Evolutionary conservation across 768 basidiomycete genomes (phyloP), one percentile per base, ranked within the genome.

Genomic region (Boletus edulis): DNA sequence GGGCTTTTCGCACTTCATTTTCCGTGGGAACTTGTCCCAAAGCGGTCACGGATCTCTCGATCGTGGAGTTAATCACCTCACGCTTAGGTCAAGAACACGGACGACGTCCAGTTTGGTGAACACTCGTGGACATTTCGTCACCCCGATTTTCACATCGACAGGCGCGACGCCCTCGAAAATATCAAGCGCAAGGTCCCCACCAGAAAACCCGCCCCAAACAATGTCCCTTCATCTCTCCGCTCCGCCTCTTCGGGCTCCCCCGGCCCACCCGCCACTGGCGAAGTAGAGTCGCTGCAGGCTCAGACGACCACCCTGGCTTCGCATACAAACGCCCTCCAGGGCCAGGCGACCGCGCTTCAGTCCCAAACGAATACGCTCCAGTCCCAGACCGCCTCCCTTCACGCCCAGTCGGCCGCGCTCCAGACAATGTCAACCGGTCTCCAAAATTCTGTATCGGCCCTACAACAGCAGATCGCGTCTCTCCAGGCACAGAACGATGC

Each of bases 81-180:
- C 12, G 12, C 22, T 44, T n/a, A 77, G 78, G 84, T 94, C 59
- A 95, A 94, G 72, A 92, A 90, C 63, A 85, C 84, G 3, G 93
- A 94, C 59, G 91, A 91, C 62, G 77, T 82, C 67, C 82, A 85
- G 58, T 91, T 79, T 54, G 82, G 83, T 52, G 82, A 84, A 58
- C 81, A 83, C 58, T 68, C 75, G 37, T 80, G 79, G 79, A 81
- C 78, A 1, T 80, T 80, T 58, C 74, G 76, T n/a, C 79, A 80
- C 50, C 79, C 79, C 17, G 79, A 80, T 58, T 80, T 80, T 56
- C 79, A 77, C 58, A 70, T 78, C 17, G 79, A 81, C 61, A 72
- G 78, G 41, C 76, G 77, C 22, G 79, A 81, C 45, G 78, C 76
- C 11, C 77, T 86, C 52, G 85, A 86, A 67, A 81, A 83, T 61